Conservation (phyloP, 495 filamentous ascomycete species). For the Xeromyces bisporus region DNA sequence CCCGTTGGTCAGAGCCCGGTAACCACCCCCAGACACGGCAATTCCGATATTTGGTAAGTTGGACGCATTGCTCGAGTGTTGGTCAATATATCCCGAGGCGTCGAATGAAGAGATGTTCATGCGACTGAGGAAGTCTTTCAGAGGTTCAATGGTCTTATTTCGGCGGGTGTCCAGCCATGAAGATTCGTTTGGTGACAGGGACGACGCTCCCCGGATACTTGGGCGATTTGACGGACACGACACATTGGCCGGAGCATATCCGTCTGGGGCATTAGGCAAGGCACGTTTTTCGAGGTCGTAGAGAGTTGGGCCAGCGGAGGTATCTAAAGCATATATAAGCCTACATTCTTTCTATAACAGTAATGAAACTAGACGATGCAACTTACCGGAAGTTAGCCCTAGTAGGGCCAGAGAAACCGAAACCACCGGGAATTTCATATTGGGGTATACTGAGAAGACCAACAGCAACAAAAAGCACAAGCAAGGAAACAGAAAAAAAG, state of each 20-base stretch:
- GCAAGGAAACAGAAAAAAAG: no score
- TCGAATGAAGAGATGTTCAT: slow-evolving; percentile 68
- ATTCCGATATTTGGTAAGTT: slow-evolving; percentile 44
- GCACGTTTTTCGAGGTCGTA: no score
- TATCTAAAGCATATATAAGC: no score
- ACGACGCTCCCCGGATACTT: slow-evolving; percentile 39
- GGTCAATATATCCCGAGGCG: slow-evolving; percentile 48
- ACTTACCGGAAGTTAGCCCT: no score
- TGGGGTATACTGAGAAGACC: no score
- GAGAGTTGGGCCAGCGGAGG: no score
- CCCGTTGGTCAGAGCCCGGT: slow-evolving; percentile 68
- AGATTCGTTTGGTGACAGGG: slow-evolving; percentile 49
- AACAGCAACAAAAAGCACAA: no score
- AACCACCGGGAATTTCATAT: no score
- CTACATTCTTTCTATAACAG: no score
- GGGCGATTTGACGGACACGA: slow-evolving; percentile 31
- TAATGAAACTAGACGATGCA: no score
- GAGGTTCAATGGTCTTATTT: slow-evolving; percentile 41
- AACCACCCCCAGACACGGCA: slow-evolving; percentile 48
- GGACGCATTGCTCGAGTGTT: slow-evolving; percentile 33
- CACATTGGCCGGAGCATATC: slow-evolving; percentile 25
- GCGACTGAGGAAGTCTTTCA: slow-evolving; percentile 58
- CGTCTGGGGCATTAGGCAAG: slow-evolving; percentile 31
- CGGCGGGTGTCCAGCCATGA: slow-evolving; percentile 44
- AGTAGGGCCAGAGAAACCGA: no score